These are phyloP conservation scores for California macrophylla DNA, from an alignment of 441 rosid genomes.

Conservation along the genomic window DNA sequence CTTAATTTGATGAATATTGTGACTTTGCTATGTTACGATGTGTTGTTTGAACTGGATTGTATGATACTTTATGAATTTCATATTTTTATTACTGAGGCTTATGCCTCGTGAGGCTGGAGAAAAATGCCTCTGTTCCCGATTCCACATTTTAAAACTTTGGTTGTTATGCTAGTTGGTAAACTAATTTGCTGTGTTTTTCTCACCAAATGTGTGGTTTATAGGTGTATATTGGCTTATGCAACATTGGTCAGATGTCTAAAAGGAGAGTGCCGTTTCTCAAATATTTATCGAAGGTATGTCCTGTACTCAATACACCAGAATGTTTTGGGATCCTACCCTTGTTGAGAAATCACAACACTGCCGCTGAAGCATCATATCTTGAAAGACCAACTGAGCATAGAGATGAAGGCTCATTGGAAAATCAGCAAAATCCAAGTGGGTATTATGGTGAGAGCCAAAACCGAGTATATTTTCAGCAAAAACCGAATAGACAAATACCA, in stretches of 20 bases:
- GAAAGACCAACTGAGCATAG: constrained; percentile 18
- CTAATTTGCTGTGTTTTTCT: neutral
- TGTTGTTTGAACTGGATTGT: no score
- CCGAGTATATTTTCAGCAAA: constrained; percentile 10
- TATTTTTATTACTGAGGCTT: no score
- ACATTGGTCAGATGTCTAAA: constrained; percentile 29
- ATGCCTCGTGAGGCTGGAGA: no score
- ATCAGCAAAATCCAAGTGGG: constrained; percentile 18
- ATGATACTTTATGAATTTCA: no score
- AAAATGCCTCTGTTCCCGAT: no score
- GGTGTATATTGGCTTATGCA: neutral
- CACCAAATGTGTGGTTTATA: neutral
- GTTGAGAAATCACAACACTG: constrained; percentile 33
- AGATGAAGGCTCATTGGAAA: constrained; percentile 12
- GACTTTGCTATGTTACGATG: no score
- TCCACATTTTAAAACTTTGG: neutral
- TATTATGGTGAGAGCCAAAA: constrained; percentile 11
- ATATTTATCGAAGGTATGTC: constrained; percentile 28
- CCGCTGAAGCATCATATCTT: constrained; percentile 38
- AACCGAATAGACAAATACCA: constrained; percentile 14
- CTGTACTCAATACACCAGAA: constrained; percentile 20
- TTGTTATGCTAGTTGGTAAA: neutral
- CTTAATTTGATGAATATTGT: no score
- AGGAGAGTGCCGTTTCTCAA: constrained; percentile 24
- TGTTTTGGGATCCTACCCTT: constrained; percentile 15